A percentile compares a stretch with the other conserved stretches of the same genome.
These are phyloP conservation scores for Glarea lozoyensis DNA, from an alignment of 495 filamentous ascomycete genomes.

Conservation along the genomic window DNA sequence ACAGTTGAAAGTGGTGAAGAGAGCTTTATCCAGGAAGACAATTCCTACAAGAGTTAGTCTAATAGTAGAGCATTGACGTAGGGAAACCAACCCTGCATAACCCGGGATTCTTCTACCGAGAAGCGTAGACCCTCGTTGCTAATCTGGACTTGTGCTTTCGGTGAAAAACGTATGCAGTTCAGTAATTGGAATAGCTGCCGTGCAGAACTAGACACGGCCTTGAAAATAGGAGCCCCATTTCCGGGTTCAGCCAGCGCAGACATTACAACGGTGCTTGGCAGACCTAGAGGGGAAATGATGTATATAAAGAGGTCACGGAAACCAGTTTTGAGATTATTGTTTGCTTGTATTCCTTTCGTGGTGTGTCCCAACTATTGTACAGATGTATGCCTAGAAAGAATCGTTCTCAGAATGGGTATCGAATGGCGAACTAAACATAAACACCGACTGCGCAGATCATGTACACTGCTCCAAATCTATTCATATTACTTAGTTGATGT, in stretches of 20 bases:
- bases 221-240: constrained; percentile 52
- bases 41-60: constrained; percentile 42
- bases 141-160: constrained; percentile 69
- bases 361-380: constrained; percentile 20
- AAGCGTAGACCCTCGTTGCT: constrained; percentile 63
- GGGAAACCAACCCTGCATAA: constrained; percentile 16
- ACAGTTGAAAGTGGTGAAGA: constrained; percentile 80
- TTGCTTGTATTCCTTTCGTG: constrained; percentile 23
- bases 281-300: not conserved
- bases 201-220: constrained; percentile 76
- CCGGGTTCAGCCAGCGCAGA: too few relatives aligned
- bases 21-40: constrained; percentile 71
- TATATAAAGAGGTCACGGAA: not conserved
- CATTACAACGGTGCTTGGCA: too few relatives aligned
- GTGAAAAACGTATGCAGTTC: constrained; percentile 78
- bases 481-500: too few relatives aligned
- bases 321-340: not conserved
- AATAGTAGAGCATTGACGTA: not conserved
- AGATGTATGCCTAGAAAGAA: constrained; percentile 12
- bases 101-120: constrained; percentile 61
- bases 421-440: constrained; percentile 72
- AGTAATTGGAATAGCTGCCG: constrained; percentile 85
- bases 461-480: constrained; percentile 88
- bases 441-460: constrained; percentile 98
- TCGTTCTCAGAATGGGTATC: too few relatives aligned